Evolutionary conservation across 129 eudicot genomes (phyloP), one percentile per base, ranked within the genome.

Genomic region (Apium graveolens): DNA sequence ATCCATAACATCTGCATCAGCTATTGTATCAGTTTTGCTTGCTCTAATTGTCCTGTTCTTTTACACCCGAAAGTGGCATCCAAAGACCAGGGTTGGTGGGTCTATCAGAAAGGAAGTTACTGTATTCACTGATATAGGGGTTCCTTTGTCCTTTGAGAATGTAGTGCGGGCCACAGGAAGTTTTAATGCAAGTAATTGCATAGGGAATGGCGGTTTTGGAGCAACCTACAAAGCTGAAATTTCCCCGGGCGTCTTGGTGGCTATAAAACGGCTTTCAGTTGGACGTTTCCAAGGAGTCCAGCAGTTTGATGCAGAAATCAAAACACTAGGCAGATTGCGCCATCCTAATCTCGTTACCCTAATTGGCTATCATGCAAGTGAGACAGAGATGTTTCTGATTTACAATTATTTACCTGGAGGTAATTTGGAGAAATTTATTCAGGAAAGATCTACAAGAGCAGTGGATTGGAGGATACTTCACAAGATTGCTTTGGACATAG

Each of bases 201-300:
- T 93, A 3, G 98, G 98, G n/a, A 89, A 84, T 44, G 98, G 97
- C 3, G 98, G 98, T 1, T 93, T 93, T 70, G 98, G 97, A 32
- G 98, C 98, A 6, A 93, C 98, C 2, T 89, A 86, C 83, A 93
- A 93, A 63, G 98, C 98, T 13, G 97, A 91, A 81, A 83, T 93
- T 27, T 86, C 98, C 16, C 90, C 98, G 0, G 96, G 97, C 24
- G 83, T 87, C 38, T 83, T 89, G 66, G 96, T 91, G 42, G 98
- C 98, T 3, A 88, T 93, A 60, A 93, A 93, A 62, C 88, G 96
- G 13, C 84, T 93, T 6, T 84, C 97, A 2, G 90, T 93, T 5
- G 97, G 98, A 24, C 92, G 98, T 68, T 93, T 93, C 73, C 97
- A 93, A 74, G 94, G 98, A 26, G 88, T 91, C 21, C 97, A 91